These are phyloP conservation scores for Solanum hybrid DNA, from an alignment of 305 asterid species.

Conservation along the genomic window DNA sequence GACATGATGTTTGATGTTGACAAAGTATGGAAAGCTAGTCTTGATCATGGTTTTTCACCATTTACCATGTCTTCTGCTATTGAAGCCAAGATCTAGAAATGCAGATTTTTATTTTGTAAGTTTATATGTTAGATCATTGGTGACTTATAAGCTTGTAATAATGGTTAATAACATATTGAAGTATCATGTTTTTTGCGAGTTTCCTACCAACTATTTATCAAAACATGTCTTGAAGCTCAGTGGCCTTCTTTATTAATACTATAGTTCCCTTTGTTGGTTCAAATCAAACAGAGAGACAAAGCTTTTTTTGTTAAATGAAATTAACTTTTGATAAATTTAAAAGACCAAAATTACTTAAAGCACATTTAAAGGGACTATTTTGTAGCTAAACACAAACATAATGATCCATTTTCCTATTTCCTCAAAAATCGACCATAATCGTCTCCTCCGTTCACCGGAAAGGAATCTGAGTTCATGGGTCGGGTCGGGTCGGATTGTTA, in stretches of 20 bases:
- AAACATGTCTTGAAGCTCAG: neutral
- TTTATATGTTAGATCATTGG: neutral
- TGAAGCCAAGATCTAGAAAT: neutral
- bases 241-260: no score
- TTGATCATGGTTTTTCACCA: neutral
- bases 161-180: neutral
- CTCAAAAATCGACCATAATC: neutral
- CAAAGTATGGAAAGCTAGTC: neutral
- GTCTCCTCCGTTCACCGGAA: neutral
- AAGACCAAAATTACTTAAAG: neutral
- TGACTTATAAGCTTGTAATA: neutral
- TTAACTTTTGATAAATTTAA: neutral
- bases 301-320: no score
- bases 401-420: neutral
- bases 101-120: neutral
- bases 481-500: no score
- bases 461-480: neutral
- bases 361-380: neutral
- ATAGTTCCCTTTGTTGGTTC: no score
- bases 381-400: neutral
- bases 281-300: neutral
- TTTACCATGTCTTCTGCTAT: neutral
- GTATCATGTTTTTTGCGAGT: neutral
- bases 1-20: neutral
- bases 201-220: neutral